Conservation (phyloP, 129 eudicot genomes). For the Lactuca sativa region DNA sequence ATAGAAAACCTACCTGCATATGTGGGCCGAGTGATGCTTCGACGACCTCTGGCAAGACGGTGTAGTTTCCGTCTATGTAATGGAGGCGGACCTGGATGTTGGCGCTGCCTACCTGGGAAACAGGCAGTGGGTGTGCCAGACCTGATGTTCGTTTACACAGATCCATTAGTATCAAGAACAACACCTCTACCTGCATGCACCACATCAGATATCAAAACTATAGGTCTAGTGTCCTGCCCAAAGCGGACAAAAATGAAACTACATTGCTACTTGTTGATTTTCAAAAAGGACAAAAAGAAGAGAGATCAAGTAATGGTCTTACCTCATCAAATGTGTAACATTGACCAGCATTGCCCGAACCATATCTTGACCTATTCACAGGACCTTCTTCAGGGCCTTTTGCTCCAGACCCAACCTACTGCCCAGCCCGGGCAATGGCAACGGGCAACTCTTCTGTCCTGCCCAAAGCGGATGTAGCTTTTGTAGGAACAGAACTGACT, state of each 20-base stretch:
- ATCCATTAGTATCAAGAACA: slow-evolving; percentile 93
- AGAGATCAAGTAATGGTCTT: slow-evolving; percentile 12
- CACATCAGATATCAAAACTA: not conserved
- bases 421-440: slow-evolving; percentile 55
- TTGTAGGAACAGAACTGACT: slow-evolving; percentile 49
- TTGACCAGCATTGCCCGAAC: slow-evolving; percentile 98
- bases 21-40: slow-evolving; percentile 99
- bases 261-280: too few species aligned
- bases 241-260: too few species aligned
- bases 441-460: slow-evolving; percentile 63
- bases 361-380: slow-evolving; percentile 67
- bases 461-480: slow-evolving; percentile 43
- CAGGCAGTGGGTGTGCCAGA: slow-evolving; percentile 76
- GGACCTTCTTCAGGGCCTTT: slow-evolving; percentile 88
- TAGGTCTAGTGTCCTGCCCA: too few species aligned
- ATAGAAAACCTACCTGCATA: slow-evolving; percentile 68
- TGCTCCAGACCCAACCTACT: slow-evolving; percentile 57
- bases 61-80: slow-evolving; percentile 94
- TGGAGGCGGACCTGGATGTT: slow-evolving; percentile 94
- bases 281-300: too few species aligned
- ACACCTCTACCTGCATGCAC: slow-evolving; percentile 77
- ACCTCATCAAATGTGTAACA: slow-evolving; percentile 99
- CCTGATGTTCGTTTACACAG: slow-evolving; percentile 86
- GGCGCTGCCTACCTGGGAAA: slow-evolving; percentile 94
- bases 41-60: slow-evolving; percentile 92